phyloP scores from a whole-genome alignment of 2,329 filamentous ascomycete species.

The Daldinia sp. region DNA sequence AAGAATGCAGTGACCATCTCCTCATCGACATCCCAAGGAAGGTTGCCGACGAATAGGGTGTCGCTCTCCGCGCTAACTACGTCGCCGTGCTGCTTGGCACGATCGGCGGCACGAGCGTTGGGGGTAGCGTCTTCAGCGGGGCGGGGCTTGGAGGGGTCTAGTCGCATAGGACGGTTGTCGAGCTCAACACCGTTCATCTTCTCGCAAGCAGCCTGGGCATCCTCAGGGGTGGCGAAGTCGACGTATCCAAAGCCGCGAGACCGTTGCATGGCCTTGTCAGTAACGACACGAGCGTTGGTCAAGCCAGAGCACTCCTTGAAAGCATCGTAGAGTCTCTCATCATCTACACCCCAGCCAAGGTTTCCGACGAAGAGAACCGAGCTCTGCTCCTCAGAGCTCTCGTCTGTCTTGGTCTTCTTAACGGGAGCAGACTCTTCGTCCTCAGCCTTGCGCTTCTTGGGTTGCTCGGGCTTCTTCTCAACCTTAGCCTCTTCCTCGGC shows the following conservation, averaged over 20 bases:
- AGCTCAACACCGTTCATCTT: slow-evolving; percentile 78
- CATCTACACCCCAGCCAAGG: slow-evolving; percentile 89
- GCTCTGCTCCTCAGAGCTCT: slow-evolving; percentile 52
- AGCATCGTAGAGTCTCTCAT: slow-evolving; percentile 80
- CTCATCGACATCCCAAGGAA: slow-evolving; percentile 84
- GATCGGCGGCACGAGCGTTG: slow-evolving; percentile 67
- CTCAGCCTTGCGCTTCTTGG: slow-evolving; percentile 75
- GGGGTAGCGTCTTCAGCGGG: slow-evolving; percentile 61
- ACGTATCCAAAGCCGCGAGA: slow-evolving; percentile 95
- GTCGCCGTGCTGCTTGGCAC: slow-evolving; percentile 78
- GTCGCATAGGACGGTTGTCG: slow-evolving; percentile 77
- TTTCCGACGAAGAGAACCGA: slow-evolving; percentile 88
- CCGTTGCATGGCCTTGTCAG: slow-evolving; percentile 79
- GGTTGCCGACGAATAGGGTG: slow-evolving; percentile 91
- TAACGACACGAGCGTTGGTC: slow-evolving; percentile 79
- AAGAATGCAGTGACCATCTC: slow-evolving; percentile 79
- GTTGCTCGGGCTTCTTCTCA: slow-evolving; percentile 47
- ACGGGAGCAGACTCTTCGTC: slow-evolving; percentile 55
- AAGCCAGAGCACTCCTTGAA: slow-evolving; percentile 83
- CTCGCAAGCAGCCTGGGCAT: slow-evolving; percentile 75
- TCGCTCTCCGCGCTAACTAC: slow-evolving; percentile 80
- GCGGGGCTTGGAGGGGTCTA: slow-evolving; percentile 78
- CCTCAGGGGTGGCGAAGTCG: slow-evolving; percentile 76
- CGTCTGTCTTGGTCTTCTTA: slow-evolving; percentile 75
- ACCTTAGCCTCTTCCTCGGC: slow-evolving; percentile 55